Evolutionary conservation across 257 asterid genomes (phyloP).

Genomic region (Leonotis leonurus): DNA sequence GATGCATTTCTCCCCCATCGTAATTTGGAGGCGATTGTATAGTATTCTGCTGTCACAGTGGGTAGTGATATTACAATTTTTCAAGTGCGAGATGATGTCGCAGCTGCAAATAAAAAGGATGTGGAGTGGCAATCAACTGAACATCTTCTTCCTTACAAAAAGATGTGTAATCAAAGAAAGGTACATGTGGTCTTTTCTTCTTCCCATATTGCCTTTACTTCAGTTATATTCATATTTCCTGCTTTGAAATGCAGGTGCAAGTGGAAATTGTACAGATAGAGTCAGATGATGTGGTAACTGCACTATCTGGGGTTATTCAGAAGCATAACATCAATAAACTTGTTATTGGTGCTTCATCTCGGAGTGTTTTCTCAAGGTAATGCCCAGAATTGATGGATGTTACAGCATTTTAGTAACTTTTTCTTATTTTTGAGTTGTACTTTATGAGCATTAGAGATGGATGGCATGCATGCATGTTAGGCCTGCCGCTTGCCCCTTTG

Average conservation of each 20-base stretch:
- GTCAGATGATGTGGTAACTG: constrained; percentile 59
- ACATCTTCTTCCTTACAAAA: constrained; percentile 66
- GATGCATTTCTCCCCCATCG: no score
- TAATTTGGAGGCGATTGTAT: constrained; percentile 3
- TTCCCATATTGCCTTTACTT: neutral
- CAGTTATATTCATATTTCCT: neutral
- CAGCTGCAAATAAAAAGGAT: constrained; percentile 57
- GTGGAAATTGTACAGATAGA: constrained; percentile 67
- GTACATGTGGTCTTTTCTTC: constrained; percentile 20
- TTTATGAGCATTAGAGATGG: no score
- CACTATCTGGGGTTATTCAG: constrained; percentile 38
- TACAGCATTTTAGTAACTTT: no score
- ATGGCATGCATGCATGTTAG: no score
- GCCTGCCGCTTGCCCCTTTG: no score
- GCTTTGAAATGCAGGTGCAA: constrained; percentile 46
- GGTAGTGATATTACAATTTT: constrained; percentile 66
- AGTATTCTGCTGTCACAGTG: constrained; percentile 37
- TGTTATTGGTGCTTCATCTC: constrained; percentile 71
- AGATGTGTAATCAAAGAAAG: constrained; percentile 49
- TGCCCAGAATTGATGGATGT: no score
- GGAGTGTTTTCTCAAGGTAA: constrained; percentile 68
- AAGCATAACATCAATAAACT: constrained; percentile 44
- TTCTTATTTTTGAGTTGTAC: no score
- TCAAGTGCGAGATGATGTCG: constrained; percentile 74
- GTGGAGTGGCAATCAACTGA: constrained; percentile 57